Conservation (phyloP, 2,329 filamentous ascomycete species). For the Ophiostoma quercus region DNA sequence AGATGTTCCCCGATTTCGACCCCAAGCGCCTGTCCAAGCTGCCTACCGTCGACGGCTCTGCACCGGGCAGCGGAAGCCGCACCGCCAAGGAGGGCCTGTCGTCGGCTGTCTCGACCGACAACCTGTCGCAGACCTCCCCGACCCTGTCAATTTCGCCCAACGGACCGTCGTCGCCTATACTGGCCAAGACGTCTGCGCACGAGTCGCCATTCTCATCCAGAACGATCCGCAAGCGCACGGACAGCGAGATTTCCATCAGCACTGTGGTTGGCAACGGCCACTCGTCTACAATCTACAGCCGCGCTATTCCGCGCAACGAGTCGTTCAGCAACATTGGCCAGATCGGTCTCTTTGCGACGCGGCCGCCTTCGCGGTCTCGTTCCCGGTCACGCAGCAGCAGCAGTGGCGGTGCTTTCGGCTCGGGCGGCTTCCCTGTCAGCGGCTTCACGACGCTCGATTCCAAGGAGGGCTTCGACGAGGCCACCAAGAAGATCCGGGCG, state of each 20-base stretch:
- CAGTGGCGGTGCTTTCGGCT: conserved; percentile 57
- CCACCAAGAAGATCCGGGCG: conserved; percentile 74
- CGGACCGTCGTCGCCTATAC: conserved; percentile 12
- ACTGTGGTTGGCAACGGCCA: conserved; percentile 28
- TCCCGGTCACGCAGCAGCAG: conserved; percentile 74
- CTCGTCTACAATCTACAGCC: conserved; percentile 50
- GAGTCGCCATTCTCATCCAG: conserved; percentile 8
- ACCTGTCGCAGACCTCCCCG: conserved; percentile 7
- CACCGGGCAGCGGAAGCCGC: not conserved
- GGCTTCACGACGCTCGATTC: conserved; percentile 64
- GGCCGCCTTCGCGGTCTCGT: conserved; percentile 68
- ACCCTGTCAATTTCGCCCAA: conserved; percentile 11
- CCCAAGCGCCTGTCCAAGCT: conserved; percentile 63
- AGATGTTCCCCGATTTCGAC: conserved; percentile 96
- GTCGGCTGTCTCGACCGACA: conserved; percentile 27
- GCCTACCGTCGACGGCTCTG: conserved; percentile 39
- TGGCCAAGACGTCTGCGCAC: not conserved
- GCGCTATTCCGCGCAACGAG: conserved; percentile 72
- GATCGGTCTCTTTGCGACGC: conserved; percentile 84
- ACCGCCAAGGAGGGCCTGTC: not conserved
- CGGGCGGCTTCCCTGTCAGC: conserved; percentile 59
- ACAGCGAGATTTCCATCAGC: conserved; percentile 44
- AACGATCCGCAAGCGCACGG: conserved; percentile 35
- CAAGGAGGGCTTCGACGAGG: conserved; percentile 71
- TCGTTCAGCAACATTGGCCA: conserved; percentile 85